These are phyloP conservation scores for Nemania serpens DNA, from an alignment of 2,329 filamentous ascomycete species.

Conservation along the genomic window DNA sequence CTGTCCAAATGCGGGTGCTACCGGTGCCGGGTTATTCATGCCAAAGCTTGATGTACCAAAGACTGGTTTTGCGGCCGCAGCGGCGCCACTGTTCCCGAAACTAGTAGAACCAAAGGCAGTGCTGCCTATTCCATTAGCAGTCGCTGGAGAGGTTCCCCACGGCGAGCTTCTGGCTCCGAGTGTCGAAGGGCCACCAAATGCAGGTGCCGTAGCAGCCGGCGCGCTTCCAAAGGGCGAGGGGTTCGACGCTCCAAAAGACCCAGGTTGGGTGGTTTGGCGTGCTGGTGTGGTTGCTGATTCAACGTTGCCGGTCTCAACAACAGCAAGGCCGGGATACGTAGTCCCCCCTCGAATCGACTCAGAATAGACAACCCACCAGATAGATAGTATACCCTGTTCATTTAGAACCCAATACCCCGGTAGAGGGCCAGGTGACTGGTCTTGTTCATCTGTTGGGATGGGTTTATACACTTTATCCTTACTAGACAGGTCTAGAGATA, in stretches of 20 bases:
- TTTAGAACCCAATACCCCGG: conserved; percentile 86
- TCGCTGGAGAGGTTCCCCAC: conserved; percentile 50
- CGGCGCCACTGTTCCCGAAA: conserved; percentile 47
- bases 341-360: conserved; percentile 78
- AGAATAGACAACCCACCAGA: conserved; percentile 92
- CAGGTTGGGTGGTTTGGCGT: conserved; percentile 42
- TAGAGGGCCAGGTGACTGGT: conserved; percentile 77
- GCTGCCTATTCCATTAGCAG: conserved; percentile 32
- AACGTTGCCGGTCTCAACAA: conserved; percentile 46
- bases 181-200: conserved; percentile 54
- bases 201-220: conserved; percentile 43
- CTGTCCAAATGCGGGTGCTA: conserved; percentile 56
- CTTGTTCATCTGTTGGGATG: conserved; percentile 76
- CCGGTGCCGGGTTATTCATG: conserved; percentile 25
- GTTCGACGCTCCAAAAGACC: conserved; percentile 30
- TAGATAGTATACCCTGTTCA: conserved; percentile 80
- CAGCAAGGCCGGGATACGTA: conserved; percentile 72
- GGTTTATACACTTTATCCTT: conserved; percentile 79
- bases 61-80: conserved; percentile 48
- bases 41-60: conserved; percentile 48
- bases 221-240: conserved; percentile 50
- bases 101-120: conserved; percentile 50
- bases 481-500: conserved; percentile 81
- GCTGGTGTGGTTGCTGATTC: conserved; percentile 39
- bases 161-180: conserved; percentile 58